Evolutionary conservation across 164 flowering plant species (phyloP).

Genomic region (Tetracentron sinense): DNA sequence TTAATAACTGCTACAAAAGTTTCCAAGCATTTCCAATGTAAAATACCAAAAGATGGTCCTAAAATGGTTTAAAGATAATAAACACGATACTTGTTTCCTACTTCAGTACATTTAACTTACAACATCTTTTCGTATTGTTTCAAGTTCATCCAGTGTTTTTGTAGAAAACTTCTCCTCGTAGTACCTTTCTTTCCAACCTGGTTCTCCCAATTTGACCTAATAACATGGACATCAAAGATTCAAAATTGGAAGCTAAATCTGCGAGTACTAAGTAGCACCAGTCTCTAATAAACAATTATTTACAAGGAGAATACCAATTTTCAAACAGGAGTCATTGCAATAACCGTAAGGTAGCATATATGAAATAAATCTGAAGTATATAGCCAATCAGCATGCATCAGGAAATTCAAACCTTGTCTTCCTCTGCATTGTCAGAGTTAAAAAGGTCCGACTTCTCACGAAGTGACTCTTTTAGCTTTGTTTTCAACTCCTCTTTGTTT

Average conservation of each 20-base stretch:
- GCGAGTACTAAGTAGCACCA: background rate
- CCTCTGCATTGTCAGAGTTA: constrained; percentile 58
- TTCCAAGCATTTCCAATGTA: background rate
- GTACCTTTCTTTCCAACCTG: constrained; percentile 97
- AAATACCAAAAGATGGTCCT: background rate
- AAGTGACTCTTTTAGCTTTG: constrained; percentile 68
- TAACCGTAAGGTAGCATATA: background rate
- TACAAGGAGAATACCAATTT: background rate
- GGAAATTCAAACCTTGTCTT: constrained; percentile 67
- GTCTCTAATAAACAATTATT: background rate
- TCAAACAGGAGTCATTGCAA: background rate
- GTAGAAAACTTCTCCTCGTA: constrained; percentile 90
- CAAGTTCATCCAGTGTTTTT: constrained; percentile 63
- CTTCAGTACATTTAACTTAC: constrained; percentile 44
- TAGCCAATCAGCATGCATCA: background rate
- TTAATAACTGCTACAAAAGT: too few species aligned
- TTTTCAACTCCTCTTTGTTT: constrained; percentile 83
- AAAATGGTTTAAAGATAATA: background rate
- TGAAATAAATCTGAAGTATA: background rate
- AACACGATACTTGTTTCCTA: background rate
- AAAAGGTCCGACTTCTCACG: constrained; percentile 82
- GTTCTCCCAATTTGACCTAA: constrained; percentile 82
- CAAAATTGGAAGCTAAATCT: background rate
- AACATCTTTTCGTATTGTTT: constrained; percentile 70
- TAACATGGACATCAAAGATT: constrained; percentile 6